phyloP scores from a whole-genome alignment of 225 moss, liverwort and hornwort species.

The Marchantia polymorpha region DNA sequence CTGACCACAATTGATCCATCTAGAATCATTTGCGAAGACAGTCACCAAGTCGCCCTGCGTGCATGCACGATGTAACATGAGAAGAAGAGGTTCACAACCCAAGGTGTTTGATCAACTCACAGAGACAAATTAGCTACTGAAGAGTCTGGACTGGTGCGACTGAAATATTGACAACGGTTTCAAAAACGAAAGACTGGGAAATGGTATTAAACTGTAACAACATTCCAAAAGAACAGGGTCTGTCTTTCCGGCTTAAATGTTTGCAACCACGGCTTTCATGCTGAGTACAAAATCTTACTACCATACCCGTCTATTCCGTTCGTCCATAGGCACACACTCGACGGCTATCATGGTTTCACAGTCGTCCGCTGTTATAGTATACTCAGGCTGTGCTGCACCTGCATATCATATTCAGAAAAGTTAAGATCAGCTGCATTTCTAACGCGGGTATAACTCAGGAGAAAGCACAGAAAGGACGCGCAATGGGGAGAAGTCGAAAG shows the following conservation, averaged over 20 bases:
- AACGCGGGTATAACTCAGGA: background rate
- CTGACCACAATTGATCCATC: slow-evolving; percentile 87
- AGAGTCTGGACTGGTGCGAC: background rate
- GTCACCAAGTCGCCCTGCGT: slow-evolving; percentile 90
- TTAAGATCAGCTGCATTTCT: background rate
- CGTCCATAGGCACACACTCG: slow-evolving; percentile 98
- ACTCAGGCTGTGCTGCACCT: slow-evolving; percentile 99
- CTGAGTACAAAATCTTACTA: background rate
- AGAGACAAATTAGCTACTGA: background rate
- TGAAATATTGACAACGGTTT: background rate
- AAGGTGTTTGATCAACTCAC: background rate
- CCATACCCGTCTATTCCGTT: slow-evolving; percentile 78
- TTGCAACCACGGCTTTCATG: background rate
- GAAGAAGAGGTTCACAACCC: background rate
- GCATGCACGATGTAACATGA: background rate
- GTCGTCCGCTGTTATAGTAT: slow-evolving; percentile 94
- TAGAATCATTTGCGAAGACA: slow-evolving; percentile 85
- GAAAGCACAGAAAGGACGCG: background rate
- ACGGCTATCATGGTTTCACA: slow-evolving; percentile 94
- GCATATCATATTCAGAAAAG: slow-evolving; percentile 16
- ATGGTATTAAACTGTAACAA: background rate
- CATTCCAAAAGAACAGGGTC: background rate
- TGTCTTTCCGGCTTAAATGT: background rate
- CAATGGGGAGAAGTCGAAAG: background rate
- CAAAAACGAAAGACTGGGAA: background rate